Evolutionary conservation across 768 basidiomycete species (phyloP).

Genomic region (Mycena leptocephala): DNA sequence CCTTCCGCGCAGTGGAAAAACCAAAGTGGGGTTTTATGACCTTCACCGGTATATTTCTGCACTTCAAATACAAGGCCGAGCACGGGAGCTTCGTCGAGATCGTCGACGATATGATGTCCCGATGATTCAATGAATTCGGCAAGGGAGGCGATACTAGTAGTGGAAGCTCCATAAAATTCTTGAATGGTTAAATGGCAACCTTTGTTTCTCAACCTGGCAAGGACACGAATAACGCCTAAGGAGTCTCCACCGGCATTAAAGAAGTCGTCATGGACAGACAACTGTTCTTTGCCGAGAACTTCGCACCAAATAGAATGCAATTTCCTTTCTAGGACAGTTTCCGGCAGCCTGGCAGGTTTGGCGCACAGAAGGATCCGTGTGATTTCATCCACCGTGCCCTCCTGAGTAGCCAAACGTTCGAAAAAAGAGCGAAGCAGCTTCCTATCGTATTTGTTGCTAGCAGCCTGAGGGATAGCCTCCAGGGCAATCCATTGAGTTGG

Average conservation of each 20-base stretch:
- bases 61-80: not conserved
- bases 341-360: not conserved
- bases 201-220: constrained; percentile 3
- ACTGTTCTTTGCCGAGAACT: not conserved
- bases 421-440: constrained; percentile 7
- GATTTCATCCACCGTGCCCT: constrained; percentile 3
- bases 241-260: constrained; percentile 10
- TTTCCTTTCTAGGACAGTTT: not conserved
- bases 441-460: constrained; percentile 6
- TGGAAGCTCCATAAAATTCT: constrained; percentile 10
- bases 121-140: constrained; percentile 8
- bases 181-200: constrained; percentile 6
- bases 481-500: constrained; percentile 12
- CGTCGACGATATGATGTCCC: not conserved
- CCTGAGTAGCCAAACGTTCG: not conserved
- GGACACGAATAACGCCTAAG: not conserved
- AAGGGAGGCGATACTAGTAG: constrained; percentile 2
- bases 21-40: not conserved
- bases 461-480: constrained; percentile 1
- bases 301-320: constrained; percentile 1
- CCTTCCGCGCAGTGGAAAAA: constrained; percentile 8
- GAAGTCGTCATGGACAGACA: constrained; percentile 17
- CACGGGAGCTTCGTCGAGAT: not conserved
- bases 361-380: constrained; percentile 5
- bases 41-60: not conserved